phyloP scores from a whole-genome alignment of 805 yeast genomes.

The Ogataea trehaloabstinens region DNA sequence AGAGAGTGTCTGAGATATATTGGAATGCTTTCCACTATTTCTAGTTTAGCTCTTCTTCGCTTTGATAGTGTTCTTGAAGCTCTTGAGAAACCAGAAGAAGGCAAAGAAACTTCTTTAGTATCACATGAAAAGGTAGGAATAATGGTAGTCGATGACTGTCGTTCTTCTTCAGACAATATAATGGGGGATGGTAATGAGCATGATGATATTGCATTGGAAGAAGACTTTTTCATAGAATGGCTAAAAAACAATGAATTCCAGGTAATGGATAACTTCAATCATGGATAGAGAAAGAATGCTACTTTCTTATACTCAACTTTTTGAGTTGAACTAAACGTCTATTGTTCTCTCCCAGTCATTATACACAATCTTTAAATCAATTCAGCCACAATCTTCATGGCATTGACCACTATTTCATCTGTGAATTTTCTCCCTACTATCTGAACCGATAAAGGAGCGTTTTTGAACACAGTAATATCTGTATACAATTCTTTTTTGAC shows the following conservation, averaged over 20 bases:
- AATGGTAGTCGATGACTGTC: too few relatives aligned
- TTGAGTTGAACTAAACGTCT: neutral
- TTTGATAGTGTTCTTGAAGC: conserved; percentile 3
- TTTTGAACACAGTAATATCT: conserved; percentile 36
- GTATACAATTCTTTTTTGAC: conserved; percentile 24
- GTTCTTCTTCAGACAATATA: neutral
- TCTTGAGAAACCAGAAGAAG: conserved; percentile 1
- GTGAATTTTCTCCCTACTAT: conserved; percentile 53
- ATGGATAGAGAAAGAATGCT: neutral
- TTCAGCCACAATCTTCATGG: conserved; percentile 6
- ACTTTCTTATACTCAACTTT: neutral
- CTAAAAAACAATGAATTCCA: conserved; percentile 7
- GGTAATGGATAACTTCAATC: neutral
- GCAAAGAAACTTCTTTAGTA: neutral
- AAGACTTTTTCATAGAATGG: conserved; percentile 11
- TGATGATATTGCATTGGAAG: conserved; percentile 1
- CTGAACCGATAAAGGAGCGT: conserved; percentile 61
- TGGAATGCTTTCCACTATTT: conserved; percentile 2
- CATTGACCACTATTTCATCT: conserved; percentile 41
- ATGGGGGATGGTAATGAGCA: conserved; percentile 5
- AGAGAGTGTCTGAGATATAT: conserved; percentile 2
- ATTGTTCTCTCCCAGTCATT: neutral
- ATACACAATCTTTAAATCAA: conserved; percentile 1
- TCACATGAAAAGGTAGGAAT: neutral
- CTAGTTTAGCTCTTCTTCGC: conserved; percentile 6